Evolutionary conservation across 768 basidiomycete species (phyloP), one percentile per base, ranked within the genome.

Genomic region (Suillus fuscotomentosus): DNA sequence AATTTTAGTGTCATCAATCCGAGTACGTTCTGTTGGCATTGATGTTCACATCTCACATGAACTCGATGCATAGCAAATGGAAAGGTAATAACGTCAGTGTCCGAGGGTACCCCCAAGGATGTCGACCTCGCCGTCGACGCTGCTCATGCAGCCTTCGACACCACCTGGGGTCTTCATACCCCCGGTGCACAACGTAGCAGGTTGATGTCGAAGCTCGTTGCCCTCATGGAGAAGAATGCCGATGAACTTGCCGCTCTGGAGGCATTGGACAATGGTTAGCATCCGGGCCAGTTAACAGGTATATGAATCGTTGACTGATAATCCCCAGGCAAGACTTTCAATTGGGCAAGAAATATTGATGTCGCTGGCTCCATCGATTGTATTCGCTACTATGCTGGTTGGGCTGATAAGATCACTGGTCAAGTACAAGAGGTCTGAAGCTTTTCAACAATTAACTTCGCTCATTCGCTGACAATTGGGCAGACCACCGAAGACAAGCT

Each of bases 361-460:
- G 72, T 91, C 1, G 69, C 70, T 1, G 75, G 76, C 61, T 76
- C 85, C 0, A 81, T 89, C 63, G 78, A 74, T 22, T 81, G 80
- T 38, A 75, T 94, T 69, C 81, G 86, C 39, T 97, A 96, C 79
- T 97, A 90, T 70, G 92, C 88, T 51, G 95, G 95, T 24, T 92
- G 92, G 88, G 92, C 94, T 24, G 95, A 95, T 80, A 97, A 96
- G 79, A 76, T 90, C 59, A 79, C 83, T 8, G 92, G 91, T 7
- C 85, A 92, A 74, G 86, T 86, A 10, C 87, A 93, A 73, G 91
- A 94, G 66, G 71, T 71, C 20, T 2, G 55, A 22, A 24, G 9
- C 13, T 45, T 48, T 59, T n/a, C 20, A 20, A n/a, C 17, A 31
- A 20, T 55, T 34, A n/a, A 6, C 34, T 38, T 45, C 20, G 22